phyloP scores from a whole-genome alignment of 148 eudicot species.

The Limonium bicolor region DNA sequence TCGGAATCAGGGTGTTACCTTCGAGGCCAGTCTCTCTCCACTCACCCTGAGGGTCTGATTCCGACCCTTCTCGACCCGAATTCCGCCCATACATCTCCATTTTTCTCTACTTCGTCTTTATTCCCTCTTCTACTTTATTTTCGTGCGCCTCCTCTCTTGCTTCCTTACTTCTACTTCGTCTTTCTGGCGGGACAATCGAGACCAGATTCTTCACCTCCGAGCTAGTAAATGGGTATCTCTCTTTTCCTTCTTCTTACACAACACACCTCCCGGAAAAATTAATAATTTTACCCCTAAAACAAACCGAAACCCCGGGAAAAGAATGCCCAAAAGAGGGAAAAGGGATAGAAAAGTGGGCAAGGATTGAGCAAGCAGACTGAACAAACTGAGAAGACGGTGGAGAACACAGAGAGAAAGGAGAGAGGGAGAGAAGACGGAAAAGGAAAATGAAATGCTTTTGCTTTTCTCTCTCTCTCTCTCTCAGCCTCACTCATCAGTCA shows the following conservation, averaged over 20 bases:
- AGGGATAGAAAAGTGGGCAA: too few species aligned
- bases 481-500: too few species aligned
- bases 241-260: too few species aligned
- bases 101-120: not conserved
- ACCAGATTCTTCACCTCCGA: too few species aligned
- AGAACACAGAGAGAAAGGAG: not conserved
- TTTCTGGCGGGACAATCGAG: too few species aligned
- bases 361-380: not conserved
- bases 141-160: not conserved
- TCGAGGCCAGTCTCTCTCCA: constrained; percentile 29
- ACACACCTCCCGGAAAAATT: too few species aligned
- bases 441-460: not conserved
- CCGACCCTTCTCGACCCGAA: constrained; percentile 10
- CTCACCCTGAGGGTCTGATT: constrained; percentile 14
- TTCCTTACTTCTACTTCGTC: not conserved
- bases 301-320: too few species aligned
- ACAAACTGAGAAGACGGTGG: not conserved
- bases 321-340: too few species aligned
- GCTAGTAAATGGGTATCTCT: too few species aligned
- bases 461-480: not conserved
- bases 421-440: not conserved
- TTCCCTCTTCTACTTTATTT: not conserved
- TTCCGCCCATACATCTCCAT: constrained; percentile 28
- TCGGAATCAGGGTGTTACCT: constrained; percentile 9
- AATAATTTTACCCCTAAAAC: too few species aligned